phyloP scores from a whole-genome alignment of 2,329 filamentous ascomycete species.

The Aspergillus sp. region DNA sequence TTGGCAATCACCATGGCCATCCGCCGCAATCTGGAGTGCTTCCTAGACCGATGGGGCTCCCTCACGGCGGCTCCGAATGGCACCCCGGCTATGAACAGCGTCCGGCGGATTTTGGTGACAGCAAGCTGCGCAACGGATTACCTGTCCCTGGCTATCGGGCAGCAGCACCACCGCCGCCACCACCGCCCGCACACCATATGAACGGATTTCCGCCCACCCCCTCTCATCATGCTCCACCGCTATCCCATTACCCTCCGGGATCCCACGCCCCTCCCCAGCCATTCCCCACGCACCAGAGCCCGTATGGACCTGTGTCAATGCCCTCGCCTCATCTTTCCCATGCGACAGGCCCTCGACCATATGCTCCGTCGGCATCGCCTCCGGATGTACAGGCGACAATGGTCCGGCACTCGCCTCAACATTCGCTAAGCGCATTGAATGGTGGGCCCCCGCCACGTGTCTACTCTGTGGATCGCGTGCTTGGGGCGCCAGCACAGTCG shows the following conservation, averaged over 20 bases:
- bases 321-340: conserved; percentile 39
- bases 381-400: conserved; percentile 41
- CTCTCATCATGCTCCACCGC: conserved; percentile 33
- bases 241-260: conserved; percentile 36
- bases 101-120: conserved; percentile 32
- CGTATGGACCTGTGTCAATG: conserved; percentile 39
- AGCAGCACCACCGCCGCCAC: conserved; percentile 47
- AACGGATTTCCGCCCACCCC: conserved; percentile 49
- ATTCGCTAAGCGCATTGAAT: conserved; percentile 38
- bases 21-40: conserved; percentile 29
- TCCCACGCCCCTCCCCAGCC: conserved; percentile 36
- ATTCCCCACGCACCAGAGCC: conserved; percentile 41
- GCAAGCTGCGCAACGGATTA: conserved; percentile 38
- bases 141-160: conserved; percentile 32
- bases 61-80: conserved; percentile 36
- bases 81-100: conserved; percentile 41
- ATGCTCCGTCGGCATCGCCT: conserved; percentile 40
- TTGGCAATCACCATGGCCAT: conserved; percentile 35
- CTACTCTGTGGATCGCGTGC: conserved; percentile 41
- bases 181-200: conserved; percentile 54
- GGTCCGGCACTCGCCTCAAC: conserved; percentile 41
- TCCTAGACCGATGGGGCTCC: conserved; percentile 31
- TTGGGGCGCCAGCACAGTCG: conserved; percentile 37
- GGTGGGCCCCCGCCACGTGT: conserved; percentile 40
- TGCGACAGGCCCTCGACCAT: conserved; percentile 35